A percentile compares a stretch with the other conserved stretches of the same genome.
These are phyloP conservation scores for Acephala macrosclerotiorum DNA, from an alignment of 2,329 filamentous ascomycete genomes.

Conservation along the genomic window DNA sequence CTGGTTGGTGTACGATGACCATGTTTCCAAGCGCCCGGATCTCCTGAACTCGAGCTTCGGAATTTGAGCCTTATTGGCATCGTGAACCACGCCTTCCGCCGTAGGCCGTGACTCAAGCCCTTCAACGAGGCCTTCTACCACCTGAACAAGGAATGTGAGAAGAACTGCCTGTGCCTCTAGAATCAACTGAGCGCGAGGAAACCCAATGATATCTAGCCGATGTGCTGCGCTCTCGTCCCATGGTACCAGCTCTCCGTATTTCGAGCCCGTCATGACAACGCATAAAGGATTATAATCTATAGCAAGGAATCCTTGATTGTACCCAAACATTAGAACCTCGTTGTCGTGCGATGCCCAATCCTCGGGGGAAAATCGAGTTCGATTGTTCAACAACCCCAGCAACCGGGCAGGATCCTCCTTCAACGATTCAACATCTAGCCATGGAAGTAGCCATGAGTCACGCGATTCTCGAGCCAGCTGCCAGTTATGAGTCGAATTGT, in stretches of 20 bases:
- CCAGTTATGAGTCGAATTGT: background rate
- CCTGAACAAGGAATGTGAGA: background rate
- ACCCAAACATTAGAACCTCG: background rate
- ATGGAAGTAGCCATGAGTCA: background rate
- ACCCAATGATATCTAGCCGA: slow-evolving; percentile 12
- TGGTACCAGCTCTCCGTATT: slow-evolving; percentile 16
- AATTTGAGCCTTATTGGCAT: background rate
- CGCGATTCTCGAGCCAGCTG: background rate
- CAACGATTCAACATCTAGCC: slow-evolving; percentile 15
- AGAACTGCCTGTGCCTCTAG: slow-evolving; percentile 11
- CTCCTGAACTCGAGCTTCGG: background rate
- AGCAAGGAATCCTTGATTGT: slow-evolving; percentile 2
- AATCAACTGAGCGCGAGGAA: slow-evolving; percentile 17
- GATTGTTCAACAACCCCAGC: slow-evolving; percentile 14
- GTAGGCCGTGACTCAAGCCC: background rate
- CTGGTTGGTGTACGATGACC: too few species aligned
- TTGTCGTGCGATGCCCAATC: slow-evolving; percentile 14
- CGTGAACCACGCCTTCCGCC: too few species aligned
- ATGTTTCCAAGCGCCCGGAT: too few species aligned
- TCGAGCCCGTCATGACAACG: slow-evolving; percentile 16
- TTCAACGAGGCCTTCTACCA: background rate
- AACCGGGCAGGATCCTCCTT: slow-evolving; percentile 11
- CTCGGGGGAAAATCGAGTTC: slow-evolving; percentile 11
- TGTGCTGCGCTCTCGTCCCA: slow-evolving; percentile 13
- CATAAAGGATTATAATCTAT: slow-evolving; percentile 9